Evolutionary conservation across 2,329 filamentous ascomycete genomes (phyloP), one percentile per base, ranked within the genome.

Genomic region (Talaromyces pinophilus): DNA sequence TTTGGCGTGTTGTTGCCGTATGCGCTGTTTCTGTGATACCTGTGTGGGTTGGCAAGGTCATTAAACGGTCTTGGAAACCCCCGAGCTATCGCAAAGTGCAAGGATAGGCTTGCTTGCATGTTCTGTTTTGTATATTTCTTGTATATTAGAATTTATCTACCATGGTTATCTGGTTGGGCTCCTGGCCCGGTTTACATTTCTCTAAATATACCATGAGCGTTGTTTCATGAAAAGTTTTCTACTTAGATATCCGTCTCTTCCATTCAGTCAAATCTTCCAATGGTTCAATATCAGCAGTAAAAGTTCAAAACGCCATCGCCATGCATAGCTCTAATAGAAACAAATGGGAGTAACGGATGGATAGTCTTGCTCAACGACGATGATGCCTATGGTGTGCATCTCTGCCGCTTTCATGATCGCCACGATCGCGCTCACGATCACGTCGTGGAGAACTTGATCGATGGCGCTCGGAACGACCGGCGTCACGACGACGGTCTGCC

Each of bases 61-160:
- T 97, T 70, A 85, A 91, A 73, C 85, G 92, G 74, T 92, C 88
- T 68, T 89, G 96, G 84, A 93, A 91, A 80, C 95, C 95, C 69
- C 93, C 93, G 22, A 96, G 91, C 75, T 98, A 97, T 81, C 86
- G 95, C 74, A 99, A 99, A 82, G 93, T 99, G 13, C 75, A 79
- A 59, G 80, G 79, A 5, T 81, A 68, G 50, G 54, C 10, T 8
- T 25, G n/a, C 19, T 11, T 11, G 46, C 19, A 38, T 30, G 5
- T 46, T 19, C n/a, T 61, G 11, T 40, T 40, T 62, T 64, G 17
- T 48, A 44, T 44, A 52, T 44, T 55, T 55, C 30, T 54, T 62
- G 52, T 55, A 55, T 57, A 57, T 38, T 57, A 57, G 54, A n/a
- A 10, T 15, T 57, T 57, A 57, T 38, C 33, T 57, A 57, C 19